A percentile compares a stretch with the other conserved stretches of the same genome.
Evolutionary conservation across 2,329 filamentous ascomycete genomes (phyloP).

Genomic region (Ceratocystis cubensis): DNA sequence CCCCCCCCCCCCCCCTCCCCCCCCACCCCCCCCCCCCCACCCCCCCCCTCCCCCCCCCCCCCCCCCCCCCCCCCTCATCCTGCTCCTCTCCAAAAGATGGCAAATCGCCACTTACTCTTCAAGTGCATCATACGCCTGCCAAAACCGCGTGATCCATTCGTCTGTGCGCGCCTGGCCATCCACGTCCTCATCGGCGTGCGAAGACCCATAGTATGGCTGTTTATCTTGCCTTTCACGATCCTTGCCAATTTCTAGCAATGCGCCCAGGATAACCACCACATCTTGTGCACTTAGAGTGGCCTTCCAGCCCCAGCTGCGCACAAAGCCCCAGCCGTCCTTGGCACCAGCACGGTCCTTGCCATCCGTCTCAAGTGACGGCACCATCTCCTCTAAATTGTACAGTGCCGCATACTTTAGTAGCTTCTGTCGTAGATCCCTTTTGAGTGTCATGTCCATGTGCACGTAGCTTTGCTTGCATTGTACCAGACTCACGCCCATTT

Average conservation of each 20-base stretch:
- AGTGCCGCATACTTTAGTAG: slow-evolving; percentile 83
- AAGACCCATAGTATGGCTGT: slow-evolving; percentile 19
- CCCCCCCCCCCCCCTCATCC: slow-evolving; percentile 17
- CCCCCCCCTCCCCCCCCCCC: not conserved
- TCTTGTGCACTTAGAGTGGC: slow-evolving; percentile 88
- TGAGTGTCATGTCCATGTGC: slow-evolving; percentile 97
- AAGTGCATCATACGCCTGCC: slow-evolving; percentile 60
- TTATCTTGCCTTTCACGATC: slow-evolving; percentile 27
- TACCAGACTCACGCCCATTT: slow-evolving; percentile 90
- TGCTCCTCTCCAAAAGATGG: not conserved
- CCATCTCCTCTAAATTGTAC: slow-evolving; percentile 87
- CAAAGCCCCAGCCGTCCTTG: slow-evolving; percentile 93
- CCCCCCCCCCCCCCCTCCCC: no score
- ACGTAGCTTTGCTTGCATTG: slow-evolving; percentile 94
- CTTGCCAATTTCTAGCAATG: slow-evolving; percentile 82
- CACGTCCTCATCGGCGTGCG: slow-evolving; percentile 31
- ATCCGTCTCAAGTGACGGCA: slow-evolving; percentile 64
- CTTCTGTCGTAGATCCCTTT: slow-evolving; percentile 71
- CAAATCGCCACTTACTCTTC: slow-evolving; percentile 44
- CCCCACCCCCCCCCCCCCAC: no score
- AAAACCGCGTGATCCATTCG: slow-evolving; percentile 55
- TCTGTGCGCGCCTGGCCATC: slow-evolving; percentile 44
- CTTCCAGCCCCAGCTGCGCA: slow-evolving; percentile 94
- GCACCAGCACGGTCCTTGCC: slow-evolving; percentile 55
- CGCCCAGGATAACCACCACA: slow-evolving; percentile 82